phyloP scores from a whole-genome alignment of 2,329 filamentous ascomycete genomes.

The Paracoccidioides brasiliensis region DNA sequence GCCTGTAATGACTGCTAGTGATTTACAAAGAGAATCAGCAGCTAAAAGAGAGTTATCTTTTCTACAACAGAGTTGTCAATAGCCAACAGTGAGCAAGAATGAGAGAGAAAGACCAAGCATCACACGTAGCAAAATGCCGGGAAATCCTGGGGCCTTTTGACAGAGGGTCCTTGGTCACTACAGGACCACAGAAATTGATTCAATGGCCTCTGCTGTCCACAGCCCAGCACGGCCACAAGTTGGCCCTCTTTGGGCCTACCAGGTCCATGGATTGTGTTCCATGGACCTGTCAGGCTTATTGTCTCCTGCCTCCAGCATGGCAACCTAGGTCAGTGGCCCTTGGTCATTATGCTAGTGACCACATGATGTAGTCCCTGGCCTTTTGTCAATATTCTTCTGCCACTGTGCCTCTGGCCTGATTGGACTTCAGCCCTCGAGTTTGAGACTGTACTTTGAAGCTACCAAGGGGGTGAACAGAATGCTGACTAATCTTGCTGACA shows the following conservation, averaged over 20 bases:
- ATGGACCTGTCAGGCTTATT: too few relatives aligned
- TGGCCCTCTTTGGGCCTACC: not conserved
- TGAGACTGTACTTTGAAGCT: too few relatives aligned
- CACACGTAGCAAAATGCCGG: too few relatives aligned
- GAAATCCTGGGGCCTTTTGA: too few relatives aligned
- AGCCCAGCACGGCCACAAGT: not conserved
- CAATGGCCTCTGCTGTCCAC: not conserved
- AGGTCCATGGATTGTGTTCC: too few relatives aligned
- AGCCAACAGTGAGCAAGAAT: too few relatives aligned
- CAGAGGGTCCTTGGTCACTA: not conserved
- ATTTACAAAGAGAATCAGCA: not conserved
- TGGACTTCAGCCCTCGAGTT: not conserved
- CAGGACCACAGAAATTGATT: not conserved
- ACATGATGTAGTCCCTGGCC: not conserved
- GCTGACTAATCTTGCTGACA: too few relatives aligned
- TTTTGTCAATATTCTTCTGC: not conserved
- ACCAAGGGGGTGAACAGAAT: too few relatives aligned
- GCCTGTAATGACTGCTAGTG: not conserved
- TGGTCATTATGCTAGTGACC: not conserved
- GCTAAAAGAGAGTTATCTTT: too few relatives aligned
- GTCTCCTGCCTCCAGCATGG: not conserved
- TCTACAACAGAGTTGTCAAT: too few relatives aligned
- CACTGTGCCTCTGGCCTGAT: not conserved
- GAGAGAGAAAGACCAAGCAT: too few relatives aligned
- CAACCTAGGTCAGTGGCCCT: not conserved